Evolutionary conservation across 495 filamentous ascomycete genomes (phyloP).

Genomic region (Neurospora sp.): DNA sequence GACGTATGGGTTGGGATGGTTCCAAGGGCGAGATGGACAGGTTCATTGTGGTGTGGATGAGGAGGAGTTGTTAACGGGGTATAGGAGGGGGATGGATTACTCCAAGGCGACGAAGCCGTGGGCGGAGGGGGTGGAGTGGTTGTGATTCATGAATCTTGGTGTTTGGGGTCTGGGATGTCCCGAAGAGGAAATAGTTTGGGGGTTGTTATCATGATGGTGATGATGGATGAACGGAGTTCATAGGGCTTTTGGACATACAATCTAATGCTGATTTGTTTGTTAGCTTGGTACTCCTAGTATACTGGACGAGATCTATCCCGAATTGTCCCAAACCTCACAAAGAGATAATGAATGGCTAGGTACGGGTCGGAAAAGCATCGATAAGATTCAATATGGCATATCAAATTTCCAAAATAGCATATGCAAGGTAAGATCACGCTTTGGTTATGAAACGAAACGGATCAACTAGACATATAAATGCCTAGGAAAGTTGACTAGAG

Average conservation of each 20-base stretch:
- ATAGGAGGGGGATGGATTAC: constrained; percentile 47
- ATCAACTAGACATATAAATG: too few species aligned
- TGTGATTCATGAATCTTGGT: constrained; percentile 2
- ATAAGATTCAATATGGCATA: too few species aligned
- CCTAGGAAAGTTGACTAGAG: too few species aligned
- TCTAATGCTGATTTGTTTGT: too few species aligned
- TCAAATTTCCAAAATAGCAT: too few species aligned
- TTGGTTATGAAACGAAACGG: too few species aligned
- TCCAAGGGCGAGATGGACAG: constrained; percentile 52
- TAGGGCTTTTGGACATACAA: not conserved
- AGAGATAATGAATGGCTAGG: too few species aligned
- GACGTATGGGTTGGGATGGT: constrained; percentile 66
- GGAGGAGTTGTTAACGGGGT: constrained; percentile 51
- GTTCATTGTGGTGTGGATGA: constrained; percentile 61
- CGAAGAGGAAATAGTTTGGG: not conserved
- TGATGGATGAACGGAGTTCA: not conserved
- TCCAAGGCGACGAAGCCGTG: constrained; percentile 33
- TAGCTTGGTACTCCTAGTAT: too few species aligned
- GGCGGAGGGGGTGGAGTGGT: constrained; percentile 25
- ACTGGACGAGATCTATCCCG: too few species aligned
- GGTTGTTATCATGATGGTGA: not conserved
- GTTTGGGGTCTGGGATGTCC: not conserved
- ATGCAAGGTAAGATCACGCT: too few species aligned
- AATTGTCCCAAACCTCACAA: too few species aligned
- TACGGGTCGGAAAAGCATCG: too few species aligned